A percentile compares a stretch with the other conserved stretches of the same genome.
phyloP scores from a whole-genome alignment of 768 basidiomycete species.

The Naganishia vaughanmartiniae region DNA sequence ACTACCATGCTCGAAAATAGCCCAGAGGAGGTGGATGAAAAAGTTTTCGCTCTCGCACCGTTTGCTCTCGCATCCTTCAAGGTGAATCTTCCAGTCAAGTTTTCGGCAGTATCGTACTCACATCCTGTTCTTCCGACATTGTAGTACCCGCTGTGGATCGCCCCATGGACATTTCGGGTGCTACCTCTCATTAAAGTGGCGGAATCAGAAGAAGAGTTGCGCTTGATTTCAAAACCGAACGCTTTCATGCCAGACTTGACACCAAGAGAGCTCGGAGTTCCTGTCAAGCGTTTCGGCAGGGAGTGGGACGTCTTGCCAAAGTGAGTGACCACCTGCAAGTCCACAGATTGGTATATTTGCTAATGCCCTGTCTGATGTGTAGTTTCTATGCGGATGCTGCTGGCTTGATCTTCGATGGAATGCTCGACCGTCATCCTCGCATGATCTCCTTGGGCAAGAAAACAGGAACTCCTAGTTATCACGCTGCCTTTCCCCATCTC shows the following conservation, averaged over 20 bases:
- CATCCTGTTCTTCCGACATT: not conserved
- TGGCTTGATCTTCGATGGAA: constrained; percentile 38
- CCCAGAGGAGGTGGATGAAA: constrained; percentile 50
- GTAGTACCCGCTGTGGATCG: constrained; percentile 46
- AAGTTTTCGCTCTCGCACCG: constrained; percentile 53
- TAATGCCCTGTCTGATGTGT: not conserved
- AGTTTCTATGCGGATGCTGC: constrained; percentile 21
- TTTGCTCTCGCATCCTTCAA: constrained; percentile 55
- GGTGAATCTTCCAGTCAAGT: constrained; percentile 35
- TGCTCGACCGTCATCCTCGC: constrained; percentile 45
- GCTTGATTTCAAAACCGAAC: constrained; percentile 35
- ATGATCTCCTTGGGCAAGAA: constrained; percentile 36
- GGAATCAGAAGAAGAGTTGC: constrained; percentile 35
- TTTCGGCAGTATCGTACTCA: not conserved
- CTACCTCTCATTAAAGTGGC: constrained; percentile 40
- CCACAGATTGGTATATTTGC: not conserved
- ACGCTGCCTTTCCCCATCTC: constrained; percentile 18
- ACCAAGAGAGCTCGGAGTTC: constrained; percentile 26
- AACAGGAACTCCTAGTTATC: constrained; percentile 21
- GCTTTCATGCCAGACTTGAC: constrained; percentile 34
- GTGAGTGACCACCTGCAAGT: not conserved
- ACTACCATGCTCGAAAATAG: constrained; percentile 41
- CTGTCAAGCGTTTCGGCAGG: constrained; percentile 45
- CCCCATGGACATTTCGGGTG: constrained; percentile 44
- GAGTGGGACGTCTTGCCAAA: constrained; percentile 43